phyloP scores from a whole-genome alignment of 148 eudicot genomes.

The Arctostaphylos glauca region DNA sequence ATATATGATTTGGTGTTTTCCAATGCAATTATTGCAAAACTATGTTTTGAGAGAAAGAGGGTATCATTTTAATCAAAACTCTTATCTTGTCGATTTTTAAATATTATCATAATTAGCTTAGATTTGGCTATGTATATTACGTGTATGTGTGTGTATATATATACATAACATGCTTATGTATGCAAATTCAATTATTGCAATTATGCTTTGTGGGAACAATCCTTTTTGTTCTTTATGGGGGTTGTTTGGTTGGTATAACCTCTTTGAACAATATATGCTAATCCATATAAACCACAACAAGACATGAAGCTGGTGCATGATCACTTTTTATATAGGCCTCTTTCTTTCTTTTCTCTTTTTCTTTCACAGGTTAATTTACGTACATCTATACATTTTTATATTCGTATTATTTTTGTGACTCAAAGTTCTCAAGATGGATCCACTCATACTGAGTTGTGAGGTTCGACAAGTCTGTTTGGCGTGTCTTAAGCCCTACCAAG shows the following conservation, averaged over 20 bases:
- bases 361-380: too few species aligned
- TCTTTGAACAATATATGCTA: neutral
- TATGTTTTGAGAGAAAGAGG: neutral
- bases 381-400: too few species aligned
- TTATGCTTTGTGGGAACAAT: neutral
- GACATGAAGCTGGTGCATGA: neutral
- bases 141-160: too few species aligned
- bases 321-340: neutral
- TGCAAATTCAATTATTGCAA: conserved; percentile 1
- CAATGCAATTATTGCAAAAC: neutral
- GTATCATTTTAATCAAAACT: neutral
- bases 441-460: too few species aligned
- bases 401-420: too few species aligned
- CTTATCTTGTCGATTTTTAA: neutral
- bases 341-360: too few species aligned
- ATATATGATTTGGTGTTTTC: neutral
- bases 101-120: neutral
- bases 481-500: too few species aligned
- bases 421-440: too few species aligned
- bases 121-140: neutral
- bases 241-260: conserved; percentile 11
- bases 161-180: too few species aligned
- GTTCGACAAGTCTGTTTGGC: too few species aligned
- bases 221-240: too few species aligned
- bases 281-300: neutral